phyloP scores from a whole-genome alignment of 2,329 filamentous ascomycete species.

The Lachnellula occidentalis region DNA sequence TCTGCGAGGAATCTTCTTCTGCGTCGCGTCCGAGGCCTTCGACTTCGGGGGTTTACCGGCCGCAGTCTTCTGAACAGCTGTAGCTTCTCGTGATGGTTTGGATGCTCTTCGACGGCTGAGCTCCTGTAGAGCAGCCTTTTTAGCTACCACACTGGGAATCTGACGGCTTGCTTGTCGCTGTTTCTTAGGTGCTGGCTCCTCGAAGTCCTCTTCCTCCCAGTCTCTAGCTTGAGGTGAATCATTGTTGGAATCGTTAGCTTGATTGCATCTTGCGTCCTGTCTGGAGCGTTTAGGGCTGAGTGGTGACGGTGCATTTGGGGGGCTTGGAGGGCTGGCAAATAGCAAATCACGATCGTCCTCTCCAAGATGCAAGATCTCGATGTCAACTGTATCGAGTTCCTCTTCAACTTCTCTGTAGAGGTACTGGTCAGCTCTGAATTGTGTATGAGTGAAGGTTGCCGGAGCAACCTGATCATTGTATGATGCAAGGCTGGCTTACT shows the following conservation, averaged over 20 bases:
- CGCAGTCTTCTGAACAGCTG: background rate
- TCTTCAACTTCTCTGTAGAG: background rate
- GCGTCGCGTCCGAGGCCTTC: background rate
- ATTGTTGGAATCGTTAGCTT: background rate
- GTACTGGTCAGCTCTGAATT: background rate
- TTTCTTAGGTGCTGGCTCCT: constrained; percentile 3
- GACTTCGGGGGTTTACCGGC: constrained; percentile 1
- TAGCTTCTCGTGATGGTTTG: background rate
- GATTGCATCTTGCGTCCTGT: background rate
- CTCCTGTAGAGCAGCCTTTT: constrained; percentile 1
- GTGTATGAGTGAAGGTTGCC: background rate
- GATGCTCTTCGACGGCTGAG: constrained; percentile 1
- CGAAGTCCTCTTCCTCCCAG: background rate
- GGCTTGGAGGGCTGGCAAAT: background rate
- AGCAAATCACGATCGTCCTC: background rate
- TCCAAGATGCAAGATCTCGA: background rate
- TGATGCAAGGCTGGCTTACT: background rate
- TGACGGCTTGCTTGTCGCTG: background rate
- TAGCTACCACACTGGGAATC: constrained; percentile 1
- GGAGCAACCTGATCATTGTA: background rate
- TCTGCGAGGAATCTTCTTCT: constrained; percentile 11
- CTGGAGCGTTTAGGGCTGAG: background rate
- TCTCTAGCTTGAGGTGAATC: background rate
- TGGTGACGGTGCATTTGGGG: background rate
- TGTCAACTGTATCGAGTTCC: background rate